phyloP scores from a whole-genome alignment of 2,329 filamentous ascomycete species.

The Colletotrichum salicis region DNA sequence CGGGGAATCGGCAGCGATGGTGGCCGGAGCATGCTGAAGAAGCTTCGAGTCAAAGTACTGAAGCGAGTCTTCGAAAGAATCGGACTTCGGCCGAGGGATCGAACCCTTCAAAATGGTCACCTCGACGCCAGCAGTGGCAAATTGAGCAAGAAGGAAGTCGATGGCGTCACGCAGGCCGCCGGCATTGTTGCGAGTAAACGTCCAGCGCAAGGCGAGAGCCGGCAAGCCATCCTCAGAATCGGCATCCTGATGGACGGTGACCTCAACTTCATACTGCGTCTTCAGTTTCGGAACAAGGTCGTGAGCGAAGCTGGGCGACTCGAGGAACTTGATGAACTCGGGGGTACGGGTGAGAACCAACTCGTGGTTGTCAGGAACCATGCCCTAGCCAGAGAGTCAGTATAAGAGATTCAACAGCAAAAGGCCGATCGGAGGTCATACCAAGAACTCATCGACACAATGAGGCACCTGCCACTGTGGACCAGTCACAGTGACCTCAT shows the following conservation, averaged over 20 bases:
- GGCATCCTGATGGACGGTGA: slow-evolving; percentile 75
- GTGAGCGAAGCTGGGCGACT: slow-evolving; percentile 81
- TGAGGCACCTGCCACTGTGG: slow-evolving; percentile 98
- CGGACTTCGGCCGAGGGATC: slow-evolving; percentile 98
- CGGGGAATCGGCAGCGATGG: slow-evolving; percentile 85
- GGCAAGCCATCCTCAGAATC: slow-evolving; percentile 68
- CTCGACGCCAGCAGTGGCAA: slow-evolving; percentile 91
- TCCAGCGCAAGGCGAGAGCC: slow-evolving; percentile 75
- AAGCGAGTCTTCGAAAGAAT: slow-evolving; percentile 96
- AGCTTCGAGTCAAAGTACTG: slow-evolving; percentile 98
- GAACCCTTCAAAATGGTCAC: slow-evolving; percentile 87
- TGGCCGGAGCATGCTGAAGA: slow-evolving; percentile 87
- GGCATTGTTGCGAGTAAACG: slow-evolving; percentile 96
- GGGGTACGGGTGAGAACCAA: slow-evolving; percentile 82
- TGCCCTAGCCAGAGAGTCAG: slow-evolving; percentile 66
- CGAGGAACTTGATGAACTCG: slow-evolving; percentile 83
- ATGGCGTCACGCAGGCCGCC: slow-evolving; percentile 95
- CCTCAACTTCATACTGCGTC: slow-evolving; percentile 90
- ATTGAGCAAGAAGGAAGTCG: slow-evolving; percentile 87
- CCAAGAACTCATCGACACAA: slow-evolving; percentile 93
- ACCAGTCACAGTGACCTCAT: slow-evolving; percentile 93
- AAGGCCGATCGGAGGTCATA: slow-evolving; percentile 52
- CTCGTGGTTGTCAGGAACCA: slow-evolving; percentile 97
- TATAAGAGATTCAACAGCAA: not conserved
- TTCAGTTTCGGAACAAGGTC: slow-evolving; percentile 88